Evolutionary conservation across 495 filamentous ascomycete species (phyloP).

Genomic region (Melanomma pulvis-pyrius): DNA sequence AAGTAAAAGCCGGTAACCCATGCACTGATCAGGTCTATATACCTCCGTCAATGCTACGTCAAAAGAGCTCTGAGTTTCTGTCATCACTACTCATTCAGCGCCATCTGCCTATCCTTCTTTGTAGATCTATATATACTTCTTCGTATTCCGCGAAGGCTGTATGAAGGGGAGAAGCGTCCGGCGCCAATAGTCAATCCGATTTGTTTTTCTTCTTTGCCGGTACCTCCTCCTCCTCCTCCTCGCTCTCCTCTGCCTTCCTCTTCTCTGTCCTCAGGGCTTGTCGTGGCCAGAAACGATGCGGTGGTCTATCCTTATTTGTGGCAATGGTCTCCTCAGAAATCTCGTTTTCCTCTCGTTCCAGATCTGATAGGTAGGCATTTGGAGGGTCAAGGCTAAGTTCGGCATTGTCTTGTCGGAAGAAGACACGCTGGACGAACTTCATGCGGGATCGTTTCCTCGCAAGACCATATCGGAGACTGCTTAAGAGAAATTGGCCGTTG

Average conservation of each 20-base stretch:
- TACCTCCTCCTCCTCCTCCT: background rate
- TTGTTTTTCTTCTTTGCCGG: constrained; percentile 2
- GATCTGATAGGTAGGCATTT: constrained; percentile 1
- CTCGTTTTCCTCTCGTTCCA: constrained; percentile 18
- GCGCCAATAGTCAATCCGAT: constrained; percentile 11
- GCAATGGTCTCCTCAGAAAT: constrained; percentile 18
- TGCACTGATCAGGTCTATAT: too few species aligned
- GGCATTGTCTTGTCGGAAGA: constrained; percentile 23
- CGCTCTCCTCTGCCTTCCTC: constrained; percentile 27
- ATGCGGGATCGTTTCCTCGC: constrained; percentile 19
- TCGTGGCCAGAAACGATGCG: constrained; percentile 24
- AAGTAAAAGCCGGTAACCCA: too few species aligned
- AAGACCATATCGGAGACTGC: constrained; percentile 3
- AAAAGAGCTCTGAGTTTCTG: too few species aligned
- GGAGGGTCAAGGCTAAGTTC: constrained; percentile 2
- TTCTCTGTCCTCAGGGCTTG: constrained; percentile 4
- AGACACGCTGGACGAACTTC: constrained; percentile 35
- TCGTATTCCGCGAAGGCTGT: background rate
- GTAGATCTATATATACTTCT: background rate
- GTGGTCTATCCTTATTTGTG: background rate
- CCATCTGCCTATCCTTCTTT: background rate
- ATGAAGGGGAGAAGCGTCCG: background rate
- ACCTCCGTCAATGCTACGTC: too few species aligned
- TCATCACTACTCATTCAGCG: background rate
- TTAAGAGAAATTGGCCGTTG: constrained; percentile 7